phyloP scores from a whole-genome alignment of 345 rosid genomes.

The Acer negundo region DNA sequence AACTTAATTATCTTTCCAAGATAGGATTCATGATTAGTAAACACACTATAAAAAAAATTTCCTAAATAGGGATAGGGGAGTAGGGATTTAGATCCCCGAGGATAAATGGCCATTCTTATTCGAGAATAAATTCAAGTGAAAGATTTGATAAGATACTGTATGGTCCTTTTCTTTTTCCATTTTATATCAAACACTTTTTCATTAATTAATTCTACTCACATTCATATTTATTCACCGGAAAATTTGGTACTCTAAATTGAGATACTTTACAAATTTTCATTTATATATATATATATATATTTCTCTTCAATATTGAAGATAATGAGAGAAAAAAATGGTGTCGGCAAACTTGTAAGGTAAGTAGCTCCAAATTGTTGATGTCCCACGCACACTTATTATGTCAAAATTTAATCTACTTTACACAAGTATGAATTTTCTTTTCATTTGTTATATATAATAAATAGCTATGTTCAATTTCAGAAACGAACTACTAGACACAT shows the following conservation, averaged over 20 bases:
- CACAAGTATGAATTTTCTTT: not conserved
- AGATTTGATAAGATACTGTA: conserved; percentile 36
- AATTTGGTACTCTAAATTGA: conserved; percentile 1
- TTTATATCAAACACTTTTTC: not conserved
- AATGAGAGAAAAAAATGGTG: conserved; percentile 19
- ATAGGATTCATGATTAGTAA: too few relatives aligned
- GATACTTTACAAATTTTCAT: not conserved
- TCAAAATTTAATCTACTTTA: conserved; percentile 5
- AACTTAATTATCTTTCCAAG: too few relatives aligned
- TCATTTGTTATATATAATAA: too few relatives aligned
- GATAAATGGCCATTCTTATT: too few relatives aligned
- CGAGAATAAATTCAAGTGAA: conserved; percentile 20
- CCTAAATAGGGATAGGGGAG: too few relatives aligned
- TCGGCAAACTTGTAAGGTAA: conserved; percentile 4
- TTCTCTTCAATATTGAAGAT: not conserved
- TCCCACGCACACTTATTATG: conserved; percentile 10
- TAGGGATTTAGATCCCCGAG: too few relatives aligned
- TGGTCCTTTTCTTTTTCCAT: conserved; percentile 32
- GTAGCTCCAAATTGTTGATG: conserved; percentile 16
- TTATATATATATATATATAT: too few relatives aligned
- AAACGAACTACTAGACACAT: not conserved
- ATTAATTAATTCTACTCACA: not conserved
- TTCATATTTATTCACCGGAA: conserved; percentile 14
- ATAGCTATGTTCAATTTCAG: not conserved
- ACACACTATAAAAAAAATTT: too few relatives aligned